Evolutionary conservation across 257 asterid species (phyloP).

Genomic region (Solanum gracilifrons): DNA sequence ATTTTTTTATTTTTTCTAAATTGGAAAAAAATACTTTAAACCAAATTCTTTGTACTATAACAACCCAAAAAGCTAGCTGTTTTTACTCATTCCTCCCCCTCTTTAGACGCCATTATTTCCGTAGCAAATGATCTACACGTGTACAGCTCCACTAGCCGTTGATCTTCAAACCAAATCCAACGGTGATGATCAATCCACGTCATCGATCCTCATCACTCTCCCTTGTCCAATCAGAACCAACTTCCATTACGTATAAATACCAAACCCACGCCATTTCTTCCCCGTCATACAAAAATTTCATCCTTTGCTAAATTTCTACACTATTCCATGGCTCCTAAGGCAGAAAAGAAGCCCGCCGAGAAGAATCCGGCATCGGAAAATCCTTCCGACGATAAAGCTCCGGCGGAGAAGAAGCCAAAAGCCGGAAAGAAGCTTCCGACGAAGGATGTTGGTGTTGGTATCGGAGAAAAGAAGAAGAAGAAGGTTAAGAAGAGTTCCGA

Average conservation of each 20-base stretch:
- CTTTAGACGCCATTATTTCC: background rate
- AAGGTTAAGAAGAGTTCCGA: constrained; percentile 4
- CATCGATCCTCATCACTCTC: background rate
- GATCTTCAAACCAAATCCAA: background rate
- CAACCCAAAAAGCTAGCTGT: background rate
- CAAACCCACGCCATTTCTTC: background rate
- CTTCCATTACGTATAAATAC: background rate
- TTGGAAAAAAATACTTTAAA: too few relatives aligned
- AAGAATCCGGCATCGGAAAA: background rate
- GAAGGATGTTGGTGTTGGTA: background rate
- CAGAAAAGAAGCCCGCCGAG: background rate
- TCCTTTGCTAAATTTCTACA: background rate
- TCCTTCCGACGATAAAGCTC: background rate
- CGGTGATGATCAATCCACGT: background rate
- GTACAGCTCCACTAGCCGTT: background rate
- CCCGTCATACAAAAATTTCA: background rate
- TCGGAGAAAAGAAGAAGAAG: background rate
- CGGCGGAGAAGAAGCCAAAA: background rate
- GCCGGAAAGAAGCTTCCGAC: background rate
- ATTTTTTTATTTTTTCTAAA: too few relatives aligned
- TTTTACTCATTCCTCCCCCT: background rate
- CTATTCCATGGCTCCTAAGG: background rate
- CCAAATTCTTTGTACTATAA: background rate
- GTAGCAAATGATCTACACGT: background rate
- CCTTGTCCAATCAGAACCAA: background rate